Evolutionary conservation across 352 stramenopile genomes (phyloP).

Genomic region (Pythium chondricola): DNA sequence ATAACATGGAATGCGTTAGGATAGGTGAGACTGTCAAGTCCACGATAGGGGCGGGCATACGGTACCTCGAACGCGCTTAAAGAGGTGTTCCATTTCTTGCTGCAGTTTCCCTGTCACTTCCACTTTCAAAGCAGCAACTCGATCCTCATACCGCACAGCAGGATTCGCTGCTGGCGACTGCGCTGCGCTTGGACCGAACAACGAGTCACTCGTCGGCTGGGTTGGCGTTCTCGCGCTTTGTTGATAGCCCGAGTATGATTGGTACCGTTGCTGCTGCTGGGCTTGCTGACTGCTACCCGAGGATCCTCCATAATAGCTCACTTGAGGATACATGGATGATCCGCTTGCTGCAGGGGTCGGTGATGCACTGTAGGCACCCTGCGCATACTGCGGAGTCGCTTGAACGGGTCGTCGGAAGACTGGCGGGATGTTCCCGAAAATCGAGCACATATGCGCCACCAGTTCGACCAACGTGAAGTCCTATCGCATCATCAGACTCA

Average conservation of each 20-base stretch:
- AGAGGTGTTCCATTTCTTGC: slow-evolving; percentile 65
- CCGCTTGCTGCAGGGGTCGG: slow-evolving; percentile 3
- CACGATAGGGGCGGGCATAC: neutral
- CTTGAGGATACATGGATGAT: slow-evolving; percentile 20
- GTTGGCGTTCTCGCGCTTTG: slow-evolving; percentile 28
- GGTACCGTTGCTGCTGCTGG: slow-evolving; percentile 18
- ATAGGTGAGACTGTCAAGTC: neutral
- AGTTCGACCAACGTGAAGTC: slow-evolving; percentile 83
- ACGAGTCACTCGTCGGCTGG: slow-evolving; percentile 26
- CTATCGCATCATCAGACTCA: too few species aligned
- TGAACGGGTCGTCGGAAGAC: slow-evolving; percentile 71
- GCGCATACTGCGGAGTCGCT: slow-evolving; percentile 19
- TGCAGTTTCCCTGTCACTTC: slow-evolving; percentile 79
- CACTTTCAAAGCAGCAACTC: slow-evolving; percentile 41
- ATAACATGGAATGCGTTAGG: neutral
- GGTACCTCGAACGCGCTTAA: slow-evolving; percentile 71
- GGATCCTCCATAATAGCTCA: slow-evolving; percentile 21
- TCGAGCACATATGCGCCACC: slow-evolving; percentile 85
- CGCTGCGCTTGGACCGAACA: slow-evolving; percentile 30
- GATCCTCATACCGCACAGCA: slow-evolving; percentile 36
- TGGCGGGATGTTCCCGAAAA: slow-evolving; percentile 83
- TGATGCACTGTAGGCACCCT: slow-evolving; percentile 9
- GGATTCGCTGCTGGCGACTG: slow-evolving; percentile 8
- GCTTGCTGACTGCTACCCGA: slow-evolving; percentile 11
- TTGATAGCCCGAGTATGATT: slow-evolving; percentile 32